These are phyloP conservation scores for Ophiosphaerella herpotricha DNA, from an alignment of 2,329 filamentous ascomycete genomes.

Conservation along the genomic window DNA sequence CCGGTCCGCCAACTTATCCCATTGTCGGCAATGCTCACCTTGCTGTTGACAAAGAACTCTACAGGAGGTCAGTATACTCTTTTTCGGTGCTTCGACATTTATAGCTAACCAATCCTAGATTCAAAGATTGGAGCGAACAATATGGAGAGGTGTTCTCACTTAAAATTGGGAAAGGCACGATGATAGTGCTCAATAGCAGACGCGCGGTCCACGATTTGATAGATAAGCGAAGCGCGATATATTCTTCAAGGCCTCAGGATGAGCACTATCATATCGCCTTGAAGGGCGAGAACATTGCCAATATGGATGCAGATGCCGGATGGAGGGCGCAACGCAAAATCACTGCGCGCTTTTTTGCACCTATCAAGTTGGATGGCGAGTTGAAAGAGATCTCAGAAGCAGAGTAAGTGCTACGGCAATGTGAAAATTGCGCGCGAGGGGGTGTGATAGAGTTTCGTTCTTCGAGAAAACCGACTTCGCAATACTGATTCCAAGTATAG, in stretches of 20 bases:
- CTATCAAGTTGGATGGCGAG: constrained; percentile 22
- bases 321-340: constrained; percentile 32
- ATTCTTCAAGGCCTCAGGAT: constrained; percentile 16
- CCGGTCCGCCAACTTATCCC: constrained; percentile 31
- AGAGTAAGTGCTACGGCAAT: constrained; percentile 20
- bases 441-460: too few relatives aligned
- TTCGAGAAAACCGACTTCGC: neutral
- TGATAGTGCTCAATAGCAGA: constrained; percentile 23
- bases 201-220: constrained; percentile 24
- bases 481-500: constrained; percentile 12
- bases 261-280: constrained; percentile 16
- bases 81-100: constrained; percentile 4
- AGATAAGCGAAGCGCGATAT: constrained; percentile 22
- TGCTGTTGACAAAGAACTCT: constrained; percentile 18
- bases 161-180: constrained; percentile 24
- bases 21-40: constrained; percentile 34
- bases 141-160: constrained; percentile 24
- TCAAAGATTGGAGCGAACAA: constrained; percentile 26
- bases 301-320: constrained; percentile 15
- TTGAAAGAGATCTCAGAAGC: constrained; percentile 26
- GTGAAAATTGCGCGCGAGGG: constrained; percentile 1
- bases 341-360: constrained; percentile 22
- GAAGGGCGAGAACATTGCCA: constrained; percentile 23
- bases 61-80: constrained; percentile 15
- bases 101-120: constrained; percentile 11